Base-by-base conservation (phyloP, 805 yeast species). In the Candida pseudofarinosa region DNA sequence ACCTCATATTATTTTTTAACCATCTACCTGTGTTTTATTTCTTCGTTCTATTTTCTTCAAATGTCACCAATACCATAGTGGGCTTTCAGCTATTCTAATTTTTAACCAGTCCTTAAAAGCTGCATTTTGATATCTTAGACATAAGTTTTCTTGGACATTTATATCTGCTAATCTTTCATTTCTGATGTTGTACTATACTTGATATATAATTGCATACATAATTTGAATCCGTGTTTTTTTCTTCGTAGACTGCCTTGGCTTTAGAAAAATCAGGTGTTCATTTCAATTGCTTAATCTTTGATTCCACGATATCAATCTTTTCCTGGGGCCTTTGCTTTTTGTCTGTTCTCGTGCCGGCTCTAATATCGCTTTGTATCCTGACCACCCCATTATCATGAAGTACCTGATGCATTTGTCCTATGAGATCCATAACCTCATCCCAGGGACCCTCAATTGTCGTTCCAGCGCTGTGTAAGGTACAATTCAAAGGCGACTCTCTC, bases 361-460 rank as follows among this genome's bases (percentile, higher is more conserved):
- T 71, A 43, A 88, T 85, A 52, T 88, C 96, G 48, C 88, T 80
- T 59, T 89, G 96, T 40, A 88, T 80, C 58, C 97, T 74, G 8
- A 83, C 74, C 10, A 85, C 79, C 1, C 95, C 95, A 50, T 76
- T 69, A 6, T 52, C 50, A 55, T 88, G 97, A 41, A 86, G 75
- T 36, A 69, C 69, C 55, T 83, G 81, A 56, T 88, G 97, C 53
- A 88, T 66, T 51, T 78, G 76, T 5, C 96, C 96, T 53, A 88
- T 83, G 41, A 87, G 64, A 28, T 73, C 78, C 80, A 81, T 83
- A 1, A 89, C 96, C 42, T 85, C 89, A 54, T 81, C 80, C 96
- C 96, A 89, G n/a, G 88, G 89, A 1, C 97, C 97, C 54, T 85
- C 85, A 52, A 85, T 81, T 1, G 96, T 88, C 4, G 96, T 88